These are phyloP conservation scores for Aspergillus bertholletiae DNA, from an alignment of 495 filamentous ascomycete genomes.

Conservation along the genomic window DNA sequence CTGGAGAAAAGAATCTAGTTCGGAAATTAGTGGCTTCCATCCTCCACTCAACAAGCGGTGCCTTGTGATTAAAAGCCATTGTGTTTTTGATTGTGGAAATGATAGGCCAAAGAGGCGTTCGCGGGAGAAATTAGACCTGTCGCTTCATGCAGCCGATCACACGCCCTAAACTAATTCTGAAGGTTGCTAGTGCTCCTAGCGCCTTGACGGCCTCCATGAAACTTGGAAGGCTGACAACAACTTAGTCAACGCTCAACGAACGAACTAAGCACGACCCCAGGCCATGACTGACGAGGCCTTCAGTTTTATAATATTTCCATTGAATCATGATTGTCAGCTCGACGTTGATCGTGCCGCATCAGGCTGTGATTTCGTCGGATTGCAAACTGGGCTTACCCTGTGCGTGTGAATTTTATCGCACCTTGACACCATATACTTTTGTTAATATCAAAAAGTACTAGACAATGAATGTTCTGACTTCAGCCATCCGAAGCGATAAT, in stretches of 20 bases:
- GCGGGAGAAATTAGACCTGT: conserved; percentile 16
- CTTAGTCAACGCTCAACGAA: not conserved
- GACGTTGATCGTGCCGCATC: not conserved
- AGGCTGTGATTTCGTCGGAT: not conserved
- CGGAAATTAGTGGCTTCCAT: conserved; percentile 2
- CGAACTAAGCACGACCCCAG: not conserved
- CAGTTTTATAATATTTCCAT: not conserved
- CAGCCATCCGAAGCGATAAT: not conserved
- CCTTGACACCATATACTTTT: not conserved
- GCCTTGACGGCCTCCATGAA: no score
- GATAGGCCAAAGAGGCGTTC: conserved; percentile 3
- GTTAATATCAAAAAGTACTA: not conserved
- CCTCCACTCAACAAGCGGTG: conserved; percentile 9
- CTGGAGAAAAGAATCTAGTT: conserved; percentile 8
- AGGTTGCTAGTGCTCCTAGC: conserved; percentile 15
- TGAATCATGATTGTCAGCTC: not conserved
- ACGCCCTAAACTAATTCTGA: conserved; percentile 12
- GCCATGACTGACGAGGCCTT: conserved; percentile 2
- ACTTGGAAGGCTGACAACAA: conserved; percentile 1
- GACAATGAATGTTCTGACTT: not conserved
- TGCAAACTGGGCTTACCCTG: not conserved
- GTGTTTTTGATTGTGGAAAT: conserved; percentile 3
- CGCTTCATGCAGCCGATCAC: conserved; percentile 16
- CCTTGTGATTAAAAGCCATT: conserved; percentile 6
- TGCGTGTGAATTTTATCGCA: not conserved